phyloP scores from a whole-genome alignment of 345 rosid species.

The Excoecaria cochinchinensis region DNA sequence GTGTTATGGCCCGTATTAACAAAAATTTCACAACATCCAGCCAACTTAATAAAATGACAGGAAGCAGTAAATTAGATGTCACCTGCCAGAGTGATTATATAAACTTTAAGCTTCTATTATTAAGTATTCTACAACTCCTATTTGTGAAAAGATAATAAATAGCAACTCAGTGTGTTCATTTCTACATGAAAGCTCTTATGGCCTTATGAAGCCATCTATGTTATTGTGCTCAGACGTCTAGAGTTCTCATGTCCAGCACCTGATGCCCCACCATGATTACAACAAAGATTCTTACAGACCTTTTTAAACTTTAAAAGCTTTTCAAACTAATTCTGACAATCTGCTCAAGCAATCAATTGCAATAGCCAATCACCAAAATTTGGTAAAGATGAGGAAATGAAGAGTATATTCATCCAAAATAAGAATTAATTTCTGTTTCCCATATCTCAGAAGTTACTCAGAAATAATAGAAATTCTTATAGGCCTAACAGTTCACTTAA shows the following conservation, averaged over 20 bases:
- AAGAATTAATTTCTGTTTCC: not conserved
- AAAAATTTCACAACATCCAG: not conserved
- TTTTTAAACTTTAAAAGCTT: not conserved
- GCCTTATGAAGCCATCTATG: not conserved
- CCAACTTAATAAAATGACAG: not conserved
- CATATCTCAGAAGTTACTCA: not conserved
- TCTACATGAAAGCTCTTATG: not conserved
- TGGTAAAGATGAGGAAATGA: not conserved
- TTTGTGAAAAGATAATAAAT: not conserved
- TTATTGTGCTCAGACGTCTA: not conserved
- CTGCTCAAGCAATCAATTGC: not conserved
- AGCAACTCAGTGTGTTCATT: not conserved
- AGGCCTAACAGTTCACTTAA: not conserved
- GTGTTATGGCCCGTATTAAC: not conserved
- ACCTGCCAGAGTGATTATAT: not conserved
- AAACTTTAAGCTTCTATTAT: not conserved
- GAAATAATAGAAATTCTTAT: not conserved
- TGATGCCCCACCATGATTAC: not conserved
- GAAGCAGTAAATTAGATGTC: not conserved
- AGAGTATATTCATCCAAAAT: not conserved
- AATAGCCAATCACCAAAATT: not conserved
- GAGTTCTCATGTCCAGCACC: not conserved
- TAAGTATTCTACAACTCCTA: not conserved
- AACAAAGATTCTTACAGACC: not conserved
- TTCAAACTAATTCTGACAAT: not conserved